Evolutionary conservation across 106 monocot species (phyloP).

Genomic region (Acorus gramineus): DNA sequence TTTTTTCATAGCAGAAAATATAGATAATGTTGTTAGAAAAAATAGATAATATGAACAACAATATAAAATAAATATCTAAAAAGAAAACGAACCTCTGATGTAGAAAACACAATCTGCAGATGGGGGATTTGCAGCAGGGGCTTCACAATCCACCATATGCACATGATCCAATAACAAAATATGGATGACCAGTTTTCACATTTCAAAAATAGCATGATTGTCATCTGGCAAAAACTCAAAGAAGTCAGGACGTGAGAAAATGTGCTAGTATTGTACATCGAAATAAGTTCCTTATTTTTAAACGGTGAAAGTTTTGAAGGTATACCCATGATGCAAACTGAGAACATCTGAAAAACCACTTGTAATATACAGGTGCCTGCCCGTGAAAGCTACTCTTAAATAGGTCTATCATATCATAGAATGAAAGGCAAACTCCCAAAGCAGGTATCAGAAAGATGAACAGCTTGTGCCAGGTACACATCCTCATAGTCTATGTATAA

Average conservation of each 20-base stretch:
- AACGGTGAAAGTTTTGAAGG: not conserved
- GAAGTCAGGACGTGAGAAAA: not conserved
- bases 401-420: constrained; percentile 36
- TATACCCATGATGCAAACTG: constrained; percentile 71
- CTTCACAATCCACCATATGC: constrained; percentile 77
- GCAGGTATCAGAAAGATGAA: constrained; percentile 36
- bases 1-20: no score
- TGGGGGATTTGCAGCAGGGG: constrained; percentile 54
- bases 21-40: no score
- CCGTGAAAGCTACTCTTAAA: constrained; percentile 26
- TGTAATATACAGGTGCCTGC: constrained; percentile 28
- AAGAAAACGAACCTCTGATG: constrained; percentile 24
- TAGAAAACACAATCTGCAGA: constrained; percentile 37
- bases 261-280: not conserved
- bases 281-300: not conserved
- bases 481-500: constrained; percentile 18
- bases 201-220: constrained; percentile 27
- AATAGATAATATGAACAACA: no score
- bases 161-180: constrained; percentile 57
- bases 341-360: constrained; percentile 50
- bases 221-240: constrained; percentile 28
- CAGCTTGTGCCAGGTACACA: constrained; percentile 25
- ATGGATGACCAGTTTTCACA: constrained; percentile 33
- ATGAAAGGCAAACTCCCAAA: constrained; percentile 43
- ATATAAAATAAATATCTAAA: no score